These are phyloP conservation scores for Acephala macrosclerotiorum DNA, from an alignment of 2,329 filamentous ascomycete genomes.

Conservation along the genomic window DNA sequence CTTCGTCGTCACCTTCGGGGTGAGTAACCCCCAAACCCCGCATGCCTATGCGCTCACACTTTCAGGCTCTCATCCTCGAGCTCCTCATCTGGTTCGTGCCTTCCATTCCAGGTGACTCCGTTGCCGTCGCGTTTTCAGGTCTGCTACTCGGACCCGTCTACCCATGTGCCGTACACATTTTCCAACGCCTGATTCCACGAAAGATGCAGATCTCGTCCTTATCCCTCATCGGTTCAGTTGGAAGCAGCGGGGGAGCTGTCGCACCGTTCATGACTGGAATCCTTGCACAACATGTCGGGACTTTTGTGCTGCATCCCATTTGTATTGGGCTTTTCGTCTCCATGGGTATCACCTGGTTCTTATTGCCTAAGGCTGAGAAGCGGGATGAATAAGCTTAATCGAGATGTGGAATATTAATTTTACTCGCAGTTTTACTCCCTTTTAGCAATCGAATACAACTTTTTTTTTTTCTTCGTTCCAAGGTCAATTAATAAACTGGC, in stretches of 20 bases:
- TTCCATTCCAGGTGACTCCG: constrained; percentile 71
- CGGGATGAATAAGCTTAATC: constrained; percentile 16
- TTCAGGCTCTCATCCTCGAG: constrained; percentile 66
- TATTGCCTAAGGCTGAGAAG: constrained; percentile 28
- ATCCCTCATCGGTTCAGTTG: constrained; percentile 71
- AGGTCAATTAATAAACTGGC: too few relatives aligned
- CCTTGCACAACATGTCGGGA: constrained; percentile 51
- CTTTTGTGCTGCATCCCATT: constrained; percentile 48
- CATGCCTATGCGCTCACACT: constrained; percentile 31
- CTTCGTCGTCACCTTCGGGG: constrained; percentile 62
- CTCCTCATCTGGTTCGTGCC: constrained; percentile 78
- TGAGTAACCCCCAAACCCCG: constrained; percentile 8
- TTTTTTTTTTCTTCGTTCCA: too few relatives aligned
- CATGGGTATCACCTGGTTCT: constrained; percentile 30
- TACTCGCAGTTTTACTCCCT: too few relatives aligned
- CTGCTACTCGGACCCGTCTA: constrained; percentile 80
- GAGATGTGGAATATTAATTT: too few relatives aligned
- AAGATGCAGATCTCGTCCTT: constrained; percentile 67
- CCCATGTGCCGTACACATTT: constrained; percentile 71
- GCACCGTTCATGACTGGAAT: constrained; percentile 57
- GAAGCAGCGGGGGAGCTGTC: constrained; percentile 74
- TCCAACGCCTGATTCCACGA: constrained; percentile 64
- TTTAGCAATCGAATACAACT: too few relatives aligned
- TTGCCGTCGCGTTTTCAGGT: constrained; percentile 72
- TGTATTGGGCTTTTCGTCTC: constrained; percentile 31